These are phyloP conservation scores for Candida jianshihensis DNA, from an alignment of 805 yeast genomes.

Conservation along the genomic window DNA sequence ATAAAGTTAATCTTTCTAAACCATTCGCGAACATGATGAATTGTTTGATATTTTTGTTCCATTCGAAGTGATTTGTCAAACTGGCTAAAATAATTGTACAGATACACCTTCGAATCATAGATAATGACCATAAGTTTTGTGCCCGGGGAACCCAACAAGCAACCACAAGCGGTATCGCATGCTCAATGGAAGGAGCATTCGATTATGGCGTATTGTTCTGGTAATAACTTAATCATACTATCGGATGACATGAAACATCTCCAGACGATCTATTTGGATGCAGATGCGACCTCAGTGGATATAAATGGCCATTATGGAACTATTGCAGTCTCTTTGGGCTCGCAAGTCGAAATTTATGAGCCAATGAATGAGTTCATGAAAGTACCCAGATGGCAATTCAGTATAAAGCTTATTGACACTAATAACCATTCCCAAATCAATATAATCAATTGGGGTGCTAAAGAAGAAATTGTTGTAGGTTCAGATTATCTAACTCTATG, in stretches of 20 bases:
- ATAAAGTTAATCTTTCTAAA: too few relatives aligned
- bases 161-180: conserved; percentile 48
- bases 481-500: conserved; percentile 49
- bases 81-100: too few relatives aligned
- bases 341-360: conserved; percentile 40
- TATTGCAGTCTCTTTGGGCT: conserved; percentile 46
- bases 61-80: too few relatives aligned
- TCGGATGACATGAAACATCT: conserved; percentile 45
- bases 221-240: conserved; percentile 71
- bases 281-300: conserved; percentile 61
- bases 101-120: too few relatives aligned
- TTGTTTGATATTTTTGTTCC: too few relatives aligned
- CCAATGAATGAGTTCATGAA: conserved; percentile 46
- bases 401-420: conserved; percentile 24
- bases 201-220: conserved; percentile 74
- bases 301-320: conserved; percentile 55
- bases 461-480: conserved; percentile 55
- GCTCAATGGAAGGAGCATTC: conserved; percentile 60
- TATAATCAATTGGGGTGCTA: conserved; percentile 48
- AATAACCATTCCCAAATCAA: conserved; percentile 28
- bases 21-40: too few relatives aligned
- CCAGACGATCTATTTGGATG: conserved; percentile 70
- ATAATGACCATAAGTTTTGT: conserved; percentile 62
- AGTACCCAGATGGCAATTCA: conserved; percentile 38
- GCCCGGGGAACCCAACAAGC: conserved; percentile 77